Conservation (phyloP, 805 yeast genomes). For the Kodamaea hsintzibuensis region DNA sequence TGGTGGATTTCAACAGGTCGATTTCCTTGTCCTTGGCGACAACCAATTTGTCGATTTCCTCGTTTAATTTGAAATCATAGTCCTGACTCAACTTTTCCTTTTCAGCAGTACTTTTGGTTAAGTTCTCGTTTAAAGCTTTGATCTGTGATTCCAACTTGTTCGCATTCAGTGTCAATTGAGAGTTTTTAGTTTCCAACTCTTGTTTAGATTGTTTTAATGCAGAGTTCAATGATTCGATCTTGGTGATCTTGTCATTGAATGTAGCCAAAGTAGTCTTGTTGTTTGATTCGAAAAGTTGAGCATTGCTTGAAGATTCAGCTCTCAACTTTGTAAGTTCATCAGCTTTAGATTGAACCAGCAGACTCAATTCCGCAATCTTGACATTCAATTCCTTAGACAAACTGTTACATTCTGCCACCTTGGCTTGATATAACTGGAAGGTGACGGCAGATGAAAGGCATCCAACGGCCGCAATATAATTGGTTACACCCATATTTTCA, state of each 20-base stretch:
- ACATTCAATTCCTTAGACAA: constrained; percentile 12
- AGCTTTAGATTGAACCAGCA: constrained; percentile 9
- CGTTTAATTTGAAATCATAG: constrained; percentile 25
- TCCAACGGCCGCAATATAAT: constrained; percentile 20
- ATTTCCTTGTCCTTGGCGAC: constrained; percentile 25
- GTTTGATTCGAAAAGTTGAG: constrained; percentile 8
- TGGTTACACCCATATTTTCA: constrained; percentile 14
- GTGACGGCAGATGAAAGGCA: constrained; percentile 20
- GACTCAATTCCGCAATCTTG: constrained; percentile 11
- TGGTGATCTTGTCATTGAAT: constrained; percentile 6
- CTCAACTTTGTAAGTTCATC: constrained; percentile 10
- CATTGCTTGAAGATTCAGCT: background rate
- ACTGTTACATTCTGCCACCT: constrained; percentile 16
- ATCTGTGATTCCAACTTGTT: background rate
- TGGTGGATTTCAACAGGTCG: constrained; percentile 9
- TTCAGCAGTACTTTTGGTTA: constrained; percentile 8
- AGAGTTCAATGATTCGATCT: constrained; percentile 6
- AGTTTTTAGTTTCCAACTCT: constrained; percentile 7
- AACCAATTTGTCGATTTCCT: constrained; percentile 22
- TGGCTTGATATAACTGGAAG: constrained; percentile 21
- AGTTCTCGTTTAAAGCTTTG: constrained; percentile 3
- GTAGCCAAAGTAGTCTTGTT: constrained; percentile 10
- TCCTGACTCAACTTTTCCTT: constrained; percentile 14
- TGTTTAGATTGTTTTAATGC: constrained; percentile 5
- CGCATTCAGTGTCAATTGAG: background rate